Base-by-base conservation (phyloP, 176 grass and related monocot species). In the Cenchrus americanus region DNA sequence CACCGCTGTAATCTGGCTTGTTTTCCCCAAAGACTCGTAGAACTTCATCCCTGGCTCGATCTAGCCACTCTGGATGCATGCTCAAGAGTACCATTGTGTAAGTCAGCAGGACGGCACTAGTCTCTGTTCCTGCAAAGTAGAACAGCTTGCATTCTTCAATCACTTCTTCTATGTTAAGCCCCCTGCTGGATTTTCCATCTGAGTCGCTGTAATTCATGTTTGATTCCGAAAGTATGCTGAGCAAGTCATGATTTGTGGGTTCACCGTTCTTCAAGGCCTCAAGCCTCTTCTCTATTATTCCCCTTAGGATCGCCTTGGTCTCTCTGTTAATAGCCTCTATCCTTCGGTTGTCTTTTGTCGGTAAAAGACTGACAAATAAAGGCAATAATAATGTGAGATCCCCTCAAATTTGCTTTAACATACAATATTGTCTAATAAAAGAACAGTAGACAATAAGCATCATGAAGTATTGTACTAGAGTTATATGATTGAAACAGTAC, bases 121-220 rank as follows among this genome's bases (percentile, higher is more conserved):
- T 89, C 83, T 94, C 94, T 14, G 86, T 82, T 59, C 94, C 94
- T 3, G 92, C 94, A 40, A 97, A 94, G 87, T 97, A 97, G 87
- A 97, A 94, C 22, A 94, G 0, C 84, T 87, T 92, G 87, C 92
- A 97, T 73, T 97, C 92, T 17, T 79, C 85, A 3, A 94, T 94
- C 75, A 97, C 76, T 7, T 97, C 90, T 10, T 90, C 94, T 8
- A 76, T 71, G 3, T 80, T 92, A 74, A 97, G 85, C 42, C 72
- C 80, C 30, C 27, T 54, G 40, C 44, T 66, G 5, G 83, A 53
- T 37, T 89, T 87, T 17, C 94, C 90, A 6, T 92, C 27, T 32
- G 62, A 86, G 37, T 55, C 65, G 6, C 5, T 74, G 43, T 90
- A 84, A 42, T 82, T 85, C 85, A 79, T 72, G 37, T 94, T 97